Evolutionary conservation across 2,329 filamentous ascomycete genomes (phyloP), one percentile per base, ranked within the genome.

Genomic region (Phialophora chinensis): DNA sequence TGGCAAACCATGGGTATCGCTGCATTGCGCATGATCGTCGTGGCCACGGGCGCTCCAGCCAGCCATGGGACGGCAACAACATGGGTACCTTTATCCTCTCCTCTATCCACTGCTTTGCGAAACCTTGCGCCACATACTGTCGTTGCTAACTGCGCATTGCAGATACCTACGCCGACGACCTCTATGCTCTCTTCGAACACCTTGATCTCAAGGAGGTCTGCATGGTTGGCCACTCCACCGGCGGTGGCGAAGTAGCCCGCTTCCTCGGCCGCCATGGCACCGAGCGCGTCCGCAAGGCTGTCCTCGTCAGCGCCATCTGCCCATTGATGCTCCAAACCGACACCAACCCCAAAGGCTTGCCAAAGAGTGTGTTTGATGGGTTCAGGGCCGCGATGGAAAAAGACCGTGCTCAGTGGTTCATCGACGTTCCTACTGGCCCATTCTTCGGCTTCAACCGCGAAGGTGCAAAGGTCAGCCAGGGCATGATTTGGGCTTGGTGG

Each of bases 181-280:
- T 80, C 1, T 27, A 73, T 31, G 71, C 76, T 62, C 73, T 80
- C 0, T 76, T 80, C 58, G 74, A 74, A 33, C 67, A 77, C 49
- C 75, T 79, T 1, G 70, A 78, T n/a, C 66, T 79, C 14, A 74
- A 75, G 47, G 69, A 77, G 49, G 75, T 73, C 20, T 73, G 75
- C 62, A 74, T 80, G 72, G 76, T 79, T 3, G 78, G 78, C 2
- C 78, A 79, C 60, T 80, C 78, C 2, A 79, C 78, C 3, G 79
- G 79, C 7, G 80, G 80, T 31, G 80, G 80, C 38, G 80, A 82
- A 69, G 77, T 81, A 1, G 73, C 77, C 3, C 75, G 74, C 50
- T 78, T 75, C 62, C 69, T 78, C 6, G 76, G 73, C 11, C 75
- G 75, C 10, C 74, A 78, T 62, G 78, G 79, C 56, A 77, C 77